These are phyloP conservation scores for Sisymbrium irio DNA, from an alignment of 345 rosid species.

Conservation along the genomic window DNA sequence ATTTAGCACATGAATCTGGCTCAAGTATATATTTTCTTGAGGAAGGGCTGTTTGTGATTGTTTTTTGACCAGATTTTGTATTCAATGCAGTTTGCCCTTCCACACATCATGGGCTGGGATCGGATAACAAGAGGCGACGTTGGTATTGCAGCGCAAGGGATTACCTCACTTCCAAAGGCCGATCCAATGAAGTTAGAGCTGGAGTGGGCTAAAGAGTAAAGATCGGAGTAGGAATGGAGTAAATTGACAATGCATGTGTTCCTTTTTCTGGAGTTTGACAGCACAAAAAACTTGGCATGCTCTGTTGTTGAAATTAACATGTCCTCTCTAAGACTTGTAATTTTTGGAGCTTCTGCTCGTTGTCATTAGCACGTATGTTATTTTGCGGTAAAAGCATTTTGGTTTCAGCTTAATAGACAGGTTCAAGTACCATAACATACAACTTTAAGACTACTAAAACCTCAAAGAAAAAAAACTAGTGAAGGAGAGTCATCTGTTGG, in stretches of 20 bases:
- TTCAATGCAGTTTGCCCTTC: slow-evolving; percentile 75
- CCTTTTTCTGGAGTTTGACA: not conserved
- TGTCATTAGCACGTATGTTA: slow-evolving; percentile 14
- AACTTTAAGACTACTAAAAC: slow-evolving; percentile 2
- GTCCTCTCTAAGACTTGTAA: not conserved
- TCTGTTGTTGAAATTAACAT: slow-evolving; percentile 23
- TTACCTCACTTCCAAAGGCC: slow-evolving; percentile 37
- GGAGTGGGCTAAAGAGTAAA: slow-evolving; percentile 73
- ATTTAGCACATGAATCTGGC: slow-evolving; percentile 3
- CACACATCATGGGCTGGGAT: slow-evolving; percentile 93
- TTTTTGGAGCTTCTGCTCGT: slow-evolving; percentile 2
- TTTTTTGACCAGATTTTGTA: slow-evolving; percentile 10
- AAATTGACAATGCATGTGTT: slow-evolving; percentile 19
- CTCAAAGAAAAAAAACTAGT: not conserved
- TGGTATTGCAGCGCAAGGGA: slow-evolving; percentile 9
- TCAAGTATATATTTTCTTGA: not conserved
- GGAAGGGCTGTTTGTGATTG: not conserved
- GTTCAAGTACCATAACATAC: slow-evolving; percentile 17
- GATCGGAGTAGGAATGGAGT: slow-evolving; percentile 13
- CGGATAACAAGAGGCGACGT: slow-evolving; percentile 40
- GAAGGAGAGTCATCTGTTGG: slow-evolving; percentile 60
- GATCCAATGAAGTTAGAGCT: slow-evolving; percentile 36
- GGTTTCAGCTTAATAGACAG: slow-evolving; percentile 2
- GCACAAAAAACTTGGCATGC: slow-evolving; percentile 9
- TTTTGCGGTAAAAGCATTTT: slow-evolving; percentile 12